phyloP scores from a whole-genome alignment of 2,329 filamentous ascomycete genomes.

The Penicillium rolfsii region DNA sequence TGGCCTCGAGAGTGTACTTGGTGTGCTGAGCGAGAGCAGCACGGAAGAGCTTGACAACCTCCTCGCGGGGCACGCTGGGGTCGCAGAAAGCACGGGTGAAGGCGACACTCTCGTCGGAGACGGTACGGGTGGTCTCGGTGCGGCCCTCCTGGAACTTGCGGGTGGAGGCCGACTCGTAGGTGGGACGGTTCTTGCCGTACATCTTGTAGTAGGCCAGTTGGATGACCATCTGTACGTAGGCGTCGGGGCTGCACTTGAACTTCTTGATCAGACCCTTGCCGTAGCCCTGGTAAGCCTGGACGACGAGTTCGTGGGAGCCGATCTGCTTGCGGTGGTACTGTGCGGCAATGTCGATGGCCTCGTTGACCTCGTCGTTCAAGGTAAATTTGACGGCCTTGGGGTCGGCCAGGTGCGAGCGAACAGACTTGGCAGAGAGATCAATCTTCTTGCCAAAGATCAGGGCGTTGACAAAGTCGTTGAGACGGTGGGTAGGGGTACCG shows the following conservation, averaged over 20 bases:
- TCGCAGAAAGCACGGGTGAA: constrained; percentile 90
- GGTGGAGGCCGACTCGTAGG: constrained; percentile 94
- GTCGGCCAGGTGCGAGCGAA: constrained; percentile 83
- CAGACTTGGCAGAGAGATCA: constrained; percentile 75
- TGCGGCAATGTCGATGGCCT: constrained; percentile 77
- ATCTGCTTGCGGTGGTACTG: constrained; percentile 82
- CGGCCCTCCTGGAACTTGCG: constrained; percentile 95
- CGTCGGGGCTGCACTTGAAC: constrained; percentile 97
- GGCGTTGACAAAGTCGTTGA: constrained; percentile 93
- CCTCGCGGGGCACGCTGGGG: constrained; percentile 62
- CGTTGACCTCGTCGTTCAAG: constrained; percentile 71
- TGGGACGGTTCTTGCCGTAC: constrained; percentile 96
- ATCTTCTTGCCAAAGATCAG: constrained; percentile 94
- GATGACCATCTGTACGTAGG: constrained; percentile 98
- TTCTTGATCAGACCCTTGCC: constrained; percentile 99
- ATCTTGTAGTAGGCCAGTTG: constrained; percentile 98
- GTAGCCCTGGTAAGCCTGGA: constrained; percentile 96
- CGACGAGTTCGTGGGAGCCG: constrained; percentile 82
- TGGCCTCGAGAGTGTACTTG: constrained; percentile 87
- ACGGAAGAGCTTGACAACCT: constrained; percentile 75
- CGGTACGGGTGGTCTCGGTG: constrained; percentile 91
- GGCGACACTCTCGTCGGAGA: constrained; percentile 86
- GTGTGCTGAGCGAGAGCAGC: constrained; percentile 80
- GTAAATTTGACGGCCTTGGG: constrained; percentile 78
- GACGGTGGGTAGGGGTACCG: constrained; percentile 90